Percentiles rank a stretch among this genome's conserved stretches.
Evolutionary conservation across 1,139 yeast genomes (phyloP).

Genomic region (Geotrichum cucujoidarum): DNA sequence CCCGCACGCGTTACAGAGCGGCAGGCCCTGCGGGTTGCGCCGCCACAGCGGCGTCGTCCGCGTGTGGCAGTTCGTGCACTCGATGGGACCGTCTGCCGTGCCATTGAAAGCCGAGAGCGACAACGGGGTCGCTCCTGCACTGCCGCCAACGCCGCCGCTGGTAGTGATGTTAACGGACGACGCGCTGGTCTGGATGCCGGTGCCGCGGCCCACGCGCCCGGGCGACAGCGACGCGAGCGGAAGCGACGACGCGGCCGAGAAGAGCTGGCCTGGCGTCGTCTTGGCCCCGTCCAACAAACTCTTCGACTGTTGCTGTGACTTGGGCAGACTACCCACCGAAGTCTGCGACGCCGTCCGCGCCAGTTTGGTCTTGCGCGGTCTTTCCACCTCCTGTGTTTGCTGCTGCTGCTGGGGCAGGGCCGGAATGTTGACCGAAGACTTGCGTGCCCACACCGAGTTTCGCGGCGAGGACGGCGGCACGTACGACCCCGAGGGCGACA

Average conservation of each 20-base stretch:
- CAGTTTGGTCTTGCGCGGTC: constrained; percentile 26
- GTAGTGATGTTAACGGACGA: constrained; percentile 7
- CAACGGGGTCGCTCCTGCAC: too few relatives aligned
- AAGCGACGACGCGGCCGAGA: constrained; percentile 13
- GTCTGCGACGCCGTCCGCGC: constrained; percentile 29
- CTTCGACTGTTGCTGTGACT: neutral
- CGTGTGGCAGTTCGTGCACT: constrained; percentile 82
- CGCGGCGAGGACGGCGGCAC: constrained; percentile 15
- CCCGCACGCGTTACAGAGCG: constrained; percentile 91
- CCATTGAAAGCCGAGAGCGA: constrained; percentile 15
- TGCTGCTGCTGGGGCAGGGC: constrained; percentile 7
- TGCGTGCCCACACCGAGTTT: neutral
- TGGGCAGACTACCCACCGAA: constrained; percentile 18
- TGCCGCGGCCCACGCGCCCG: constrained; percentile 5
- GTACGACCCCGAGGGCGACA: constrained; percentile 25
- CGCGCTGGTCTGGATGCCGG: neutral
- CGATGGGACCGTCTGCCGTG: constrained; percentile 23
- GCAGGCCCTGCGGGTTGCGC: constrained; percentile 84
- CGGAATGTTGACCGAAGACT: constrained; percentile 11
- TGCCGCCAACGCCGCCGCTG: neutral
- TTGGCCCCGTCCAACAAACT: too few relatives aligned
- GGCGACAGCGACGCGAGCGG: neutral
- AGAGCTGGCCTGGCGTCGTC: constrained; percentile 17
- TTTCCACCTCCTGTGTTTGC: constrained; percentile 18
- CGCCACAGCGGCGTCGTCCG: constrained; percentile 92